A percentile compares a stretch with the other conserved stretches of the same genome.
Conservation (phyloP, 2,329 filamentous ascomycete species). For the Cladorrhinum sp. region DNA sequence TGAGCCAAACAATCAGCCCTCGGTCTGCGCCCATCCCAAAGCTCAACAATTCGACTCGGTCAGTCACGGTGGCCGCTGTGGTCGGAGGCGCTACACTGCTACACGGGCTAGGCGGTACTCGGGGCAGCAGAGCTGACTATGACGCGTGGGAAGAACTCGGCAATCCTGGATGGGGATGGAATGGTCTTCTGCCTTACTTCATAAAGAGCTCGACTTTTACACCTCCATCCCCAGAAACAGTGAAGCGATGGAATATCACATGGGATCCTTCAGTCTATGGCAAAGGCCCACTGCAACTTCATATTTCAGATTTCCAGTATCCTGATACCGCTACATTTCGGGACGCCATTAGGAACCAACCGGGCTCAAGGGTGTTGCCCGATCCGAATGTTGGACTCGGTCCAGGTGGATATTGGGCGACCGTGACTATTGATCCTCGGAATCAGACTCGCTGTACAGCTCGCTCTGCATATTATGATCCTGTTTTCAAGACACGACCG, state of each 20-base stretch:
- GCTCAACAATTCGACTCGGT: slow-evolving; percentile 21
- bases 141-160: slow-evolving; percentile 43
- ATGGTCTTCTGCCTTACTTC: slow-evolving; percentile 47
- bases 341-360: slow-evolving; percentile 16
- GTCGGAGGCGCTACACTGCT: slow-evolving; percentile 41
- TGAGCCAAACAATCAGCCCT: slow-evolving; percentile 16
- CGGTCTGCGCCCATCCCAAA: slow-evolving; percentile 20
- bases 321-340: slow-evolving; percentile 21
- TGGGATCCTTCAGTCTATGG: slow-evolving; percentile 20
- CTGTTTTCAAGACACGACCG: slow-evolving; percentile 15
- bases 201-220: slow-evolving; percentile 35
- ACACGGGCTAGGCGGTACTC: slow-evolving; percentile 42
- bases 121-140: slow-evolving; percentile 40
- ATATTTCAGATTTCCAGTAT: slow-evolving; percentile 24
- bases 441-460: slow-evolving; percentile 21
- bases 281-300: slow-evolving; percentile 18
- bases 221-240: slow-evolving; percentile 10
- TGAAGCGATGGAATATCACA: slow-evolving; percentile 20
- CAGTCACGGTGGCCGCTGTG: slow-evolving; percentile 27
- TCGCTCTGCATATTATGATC: slow-evolving; percentile 25
- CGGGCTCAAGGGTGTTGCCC: slow-evolving; percentile 5
- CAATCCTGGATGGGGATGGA: slow-evolving; percentile 41
- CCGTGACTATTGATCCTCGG: slow-evolving; percentile 18
- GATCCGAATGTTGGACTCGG: slow-evolving; percentile 15
- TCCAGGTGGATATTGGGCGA: slow-evolving; percentile 19